Percentiles rank a stretch among this genome's conserved stretches.
Evolutionary conservation across 2,329 filamentous ascomycete genomes (phyloP).

Genomic region (Didymella segeticola): DNA sequence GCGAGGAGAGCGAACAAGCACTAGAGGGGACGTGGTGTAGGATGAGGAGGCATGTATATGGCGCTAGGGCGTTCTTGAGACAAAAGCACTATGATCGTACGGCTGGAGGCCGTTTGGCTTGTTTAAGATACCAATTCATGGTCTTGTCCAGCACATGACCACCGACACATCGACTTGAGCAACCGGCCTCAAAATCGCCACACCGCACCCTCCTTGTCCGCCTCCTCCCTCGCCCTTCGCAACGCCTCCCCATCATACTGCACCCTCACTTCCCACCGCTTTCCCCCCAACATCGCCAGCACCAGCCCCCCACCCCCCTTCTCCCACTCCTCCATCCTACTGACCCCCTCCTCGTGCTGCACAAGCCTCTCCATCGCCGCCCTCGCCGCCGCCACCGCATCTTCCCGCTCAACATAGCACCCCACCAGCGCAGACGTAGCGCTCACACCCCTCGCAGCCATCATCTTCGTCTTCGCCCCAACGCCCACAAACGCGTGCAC

Average conservation of each 20-base stretch:
- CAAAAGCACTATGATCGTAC: slow-evolving; percentile 18
- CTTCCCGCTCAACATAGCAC: slow-evolving; percentile 6
- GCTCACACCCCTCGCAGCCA: slow-evolving; percentile 9
- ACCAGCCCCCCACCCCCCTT: slow-evolving; percentile 20
- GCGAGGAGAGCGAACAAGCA: slow-evolving; percentile 42
- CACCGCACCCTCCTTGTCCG: slow-evolving; percentile 1
- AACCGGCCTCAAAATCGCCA: slow-evolving; percentile 1
- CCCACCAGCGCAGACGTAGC: slow-evolving; percentile 13
- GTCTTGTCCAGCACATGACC: neutral
- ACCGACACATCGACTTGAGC: neutral
- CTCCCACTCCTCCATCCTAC: slow-evolving; percentile 19
- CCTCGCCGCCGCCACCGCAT: slow-evolving; percentile 19
- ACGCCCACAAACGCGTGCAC: neutral
- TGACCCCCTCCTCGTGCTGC: neutral
- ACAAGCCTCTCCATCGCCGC: slow-evolving; percentile 22
- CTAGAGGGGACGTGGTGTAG: slow-evolving; percentile 14
- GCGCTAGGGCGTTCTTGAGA: slow-evolving; percentile 36
- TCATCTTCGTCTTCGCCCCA: neutral
- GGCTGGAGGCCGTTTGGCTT: slow-evolving; percentile 8
- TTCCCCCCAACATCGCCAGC: slow-evolving; percentile 21
- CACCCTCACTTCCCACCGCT: slow-evolving; percentile 29
- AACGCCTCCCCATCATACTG: slow-evolving; percentile 27
- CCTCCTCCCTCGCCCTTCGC: slow-evolving; percentile 19
- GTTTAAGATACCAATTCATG: slow-evolving; percentile 26
- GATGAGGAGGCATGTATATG: slow-evolving; percentile 22